Evolutionary conservation across 768 basidiomycete genomes (phyloP), one percentile per base, ranked within the genome.

Genomic region (Lepiota venenata): DNA sequence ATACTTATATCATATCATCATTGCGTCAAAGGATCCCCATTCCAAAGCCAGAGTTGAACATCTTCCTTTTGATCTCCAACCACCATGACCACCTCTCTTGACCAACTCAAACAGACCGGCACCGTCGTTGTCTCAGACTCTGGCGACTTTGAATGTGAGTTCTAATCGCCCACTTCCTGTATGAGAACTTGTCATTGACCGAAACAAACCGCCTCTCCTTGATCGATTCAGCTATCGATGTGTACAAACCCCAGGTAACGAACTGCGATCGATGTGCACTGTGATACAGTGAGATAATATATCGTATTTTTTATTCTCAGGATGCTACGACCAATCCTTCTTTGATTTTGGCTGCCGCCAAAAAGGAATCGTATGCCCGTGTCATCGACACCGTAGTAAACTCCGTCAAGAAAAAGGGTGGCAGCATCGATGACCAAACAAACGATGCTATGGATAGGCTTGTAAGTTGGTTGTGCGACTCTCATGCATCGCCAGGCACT

Each of bases 241-340:
- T 80, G 58, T 98, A 96, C 86, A 95, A 97, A 77, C 96, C 96
- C 63, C 93, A 91, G 76, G 86, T 83, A 68, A 61, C 64, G 21
- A 25, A 38, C 50, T 41, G 29, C 56, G 22, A 36, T 38, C 48
- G 46, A 46, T 47, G 18, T n/a, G 12, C n/a, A 14, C 35, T 32
- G 18, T 2, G 38, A 22, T 32, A 20, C n/a, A 15, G 40, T 3
- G 11, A n/a, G 37, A 12, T 27, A 40, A 29, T 22, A 8, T 50
- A 15, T 10, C 51, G 7, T 29, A 35, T 43, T 35, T 25, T 45
- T 41, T 45, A 32, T 41, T 46, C 27, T 60, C 66, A 94, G 86
- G 96, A 98, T 78, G 96, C 96, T 18, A 98, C 97, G 42, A 99
- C 97, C 60, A 99, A 98, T 78, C 97, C 97, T 15, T 94, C 92